Base-by-base conservation (phyloP, 352 stramenopile genomes). In the Pythium utonaiense region DNA sequence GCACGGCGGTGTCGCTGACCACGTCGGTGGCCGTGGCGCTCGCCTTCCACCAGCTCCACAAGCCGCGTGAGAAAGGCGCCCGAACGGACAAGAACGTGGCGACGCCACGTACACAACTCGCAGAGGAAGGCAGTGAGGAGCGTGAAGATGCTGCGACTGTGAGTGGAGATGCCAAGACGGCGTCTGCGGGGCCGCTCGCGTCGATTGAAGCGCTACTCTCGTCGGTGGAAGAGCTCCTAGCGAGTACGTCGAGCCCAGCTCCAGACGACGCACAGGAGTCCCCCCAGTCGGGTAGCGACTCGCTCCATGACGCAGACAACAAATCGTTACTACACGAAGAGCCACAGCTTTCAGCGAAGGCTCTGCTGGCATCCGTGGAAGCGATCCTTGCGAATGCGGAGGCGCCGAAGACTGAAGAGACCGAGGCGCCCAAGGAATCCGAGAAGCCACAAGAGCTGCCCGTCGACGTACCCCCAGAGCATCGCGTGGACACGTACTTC, bases 401-500 rank as follows among this genome's bases (percentile, higher is more conserved):
- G 17, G 21, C 24, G 38, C 6, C 17, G 28, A 28, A 47, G 19
- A 25, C 30, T 12, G 30, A 13, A 19, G 38, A 45, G 38, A 45
- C 13, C 31, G 31, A 36, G 31, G 7, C 31, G 31, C 31, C n/a
- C n/a, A n/a, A n/a, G n/a, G n/a, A n/a, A n/a, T n/a, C n/a, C n/a
- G n/a, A n/a, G n/a, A n/a, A n/a, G n/a, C n/a, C n/a, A n/a, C n/a
- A n/a, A n/a, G n/a, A n/a, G n/a, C n/a, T n/a, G 87, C 12, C 28
- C 38, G 12, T 47, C 34, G 53, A 68, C 3, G 65, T 91, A 1
- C 80, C 83, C 3, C n/a, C 25, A 0, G 60, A 41, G 25, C 64
- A 90, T 5, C 77, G 77, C 5, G 52, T 89, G 21, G 62, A 73
- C 16, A 59, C 67, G 30, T 93, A 84, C 53, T 80, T 93, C 53